Conservation (phyloP, 2,329 filamentous ascomycete genomes). For the Exophiala viscosa region DNA sequence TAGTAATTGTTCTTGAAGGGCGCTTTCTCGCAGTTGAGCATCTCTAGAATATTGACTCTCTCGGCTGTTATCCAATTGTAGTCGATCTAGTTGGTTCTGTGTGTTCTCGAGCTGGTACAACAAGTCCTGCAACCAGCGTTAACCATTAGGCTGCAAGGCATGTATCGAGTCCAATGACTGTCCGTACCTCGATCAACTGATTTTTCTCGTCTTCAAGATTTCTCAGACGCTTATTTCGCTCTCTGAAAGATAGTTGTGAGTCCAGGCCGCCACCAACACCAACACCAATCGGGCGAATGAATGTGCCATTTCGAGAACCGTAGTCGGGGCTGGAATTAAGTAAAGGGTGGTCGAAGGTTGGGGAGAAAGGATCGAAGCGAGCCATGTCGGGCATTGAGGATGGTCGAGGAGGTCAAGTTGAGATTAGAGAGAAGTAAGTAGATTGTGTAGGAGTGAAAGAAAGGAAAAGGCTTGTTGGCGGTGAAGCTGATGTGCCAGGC, state of each 20-base stretch:
- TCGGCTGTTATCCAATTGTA: conserved; percentile 43
- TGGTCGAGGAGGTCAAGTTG: background rate
- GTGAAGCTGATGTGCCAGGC: conserved; percentile 9
- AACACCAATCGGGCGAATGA: conserved; percentile 19
- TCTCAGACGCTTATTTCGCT: conserved; percentile 45
- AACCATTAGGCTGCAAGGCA: background rate
- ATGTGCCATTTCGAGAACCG: conserved; percentile 20
- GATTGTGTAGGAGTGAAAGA: background rate
- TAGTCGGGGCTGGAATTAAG: conserved; percentile 29
- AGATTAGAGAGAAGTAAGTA: background rate
- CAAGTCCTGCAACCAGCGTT: conserved; percentile 38
- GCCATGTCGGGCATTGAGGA: conserved; percentile 29
- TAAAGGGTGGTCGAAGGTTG: conserved; percentile 27
- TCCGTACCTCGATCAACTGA: conserved; percentile 45
- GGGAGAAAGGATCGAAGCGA: conserved; percentile 28
- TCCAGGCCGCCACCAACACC: conserved; percentile 14
- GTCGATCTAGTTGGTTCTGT: conserved; percentile 34
- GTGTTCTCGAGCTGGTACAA: conserved; percentile 43
- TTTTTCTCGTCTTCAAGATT: conserved; percentile 46
- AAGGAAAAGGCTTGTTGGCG: conserved; percentile 12
- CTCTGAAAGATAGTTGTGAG: conserved; percentile 22
- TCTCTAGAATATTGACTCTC: conserved; percentile 48
- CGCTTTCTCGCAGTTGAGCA: conserved; percentile 45
- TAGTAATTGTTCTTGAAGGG: conserved; percentile 46
- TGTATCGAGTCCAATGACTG: conserved; percentile 1